These are phyloP conservation scores for Allomyces macrogynus DNA, from an alignment of 192 early-diverging fungal species.

Conservation along the genomic window DNA sequence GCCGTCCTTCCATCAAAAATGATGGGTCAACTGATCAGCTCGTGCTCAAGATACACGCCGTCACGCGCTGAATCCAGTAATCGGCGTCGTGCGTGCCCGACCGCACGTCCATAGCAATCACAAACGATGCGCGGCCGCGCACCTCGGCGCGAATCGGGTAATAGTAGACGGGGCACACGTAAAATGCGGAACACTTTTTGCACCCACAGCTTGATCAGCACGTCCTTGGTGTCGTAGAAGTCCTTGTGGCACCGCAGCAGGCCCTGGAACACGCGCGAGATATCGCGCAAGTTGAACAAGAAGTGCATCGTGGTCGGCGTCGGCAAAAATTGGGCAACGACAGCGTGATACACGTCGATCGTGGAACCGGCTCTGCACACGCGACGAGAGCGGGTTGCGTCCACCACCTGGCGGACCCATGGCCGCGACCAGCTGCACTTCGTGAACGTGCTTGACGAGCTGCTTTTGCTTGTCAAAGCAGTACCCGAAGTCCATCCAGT, in stretches of 20 bases:
- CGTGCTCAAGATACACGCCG: constrained; percentile 15
- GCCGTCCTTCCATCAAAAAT: too few relatives aligned
- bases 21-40: too few relatives aligned
- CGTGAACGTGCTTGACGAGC: constrained; percentile 86
- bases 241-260: constrained; percentile 77
- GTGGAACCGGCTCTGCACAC: constrained; percentile 95
- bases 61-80: constrained; percentile 37
- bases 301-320: constrained; percentile 96
- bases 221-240: constrained; percentile 57
- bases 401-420: constrained; percentile 98
- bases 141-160: constrained; percentile 35
- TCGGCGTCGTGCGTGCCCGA: constrained; percentile 25
- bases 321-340: constrained; percentile 78
- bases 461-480: constrained; percentile 84
- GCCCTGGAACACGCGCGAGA: constrained; percentile 95
- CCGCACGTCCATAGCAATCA: constrained; percentile 27
- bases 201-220: constrained; percentile 85
- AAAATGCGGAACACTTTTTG: constrained; percentile 92
- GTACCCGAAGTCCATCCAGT: constrained; percentile 83
- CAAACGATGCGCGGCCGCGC: constrained; percentile 38
- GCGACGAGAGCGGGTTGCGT: constrained; percentile 77
- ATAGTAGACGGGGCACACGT: constrained; percentile 37
- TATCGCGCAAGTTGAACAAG: constrained; percentile 95
- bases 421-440: constrained; percentile 98
- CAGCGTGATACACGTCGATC: constrained; percentile 88